Percentiles rank a stretch among this genome's conserved stretches.
These are phyloP conservation scores for Coniferiporia weirii DNA, from an alignment of 1,284 basidiomycete genomes.

Conservation along the genomic window DNA sequence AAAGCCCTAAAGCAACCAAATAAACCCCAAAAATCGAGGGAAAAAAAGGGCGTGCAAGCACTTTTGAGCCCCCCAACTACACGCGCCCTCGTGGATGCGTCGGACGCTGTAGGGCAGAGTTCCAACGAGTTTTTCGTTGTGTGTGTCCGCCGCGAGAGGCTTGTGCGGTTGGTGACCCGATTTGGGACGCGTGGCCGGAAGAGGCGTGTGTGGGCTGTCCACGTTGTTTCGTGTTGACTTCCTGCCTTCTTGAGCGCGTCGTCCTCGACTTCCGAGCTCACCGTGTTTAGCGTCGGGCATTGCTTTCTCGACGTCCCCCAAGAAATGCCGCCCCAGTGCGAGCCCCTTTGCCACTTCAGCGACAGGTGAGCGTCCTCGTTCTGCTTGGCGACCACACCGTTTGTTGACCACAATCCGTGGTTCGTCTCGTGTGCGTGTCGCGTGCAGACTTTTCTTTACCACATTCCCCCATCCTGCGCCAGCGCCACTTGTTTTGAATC, in stretches of 20 bases:
- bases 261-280: neutral
- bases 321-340: constrained; percentile 52
- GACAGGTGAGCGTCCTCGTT: constrained; percentile 47
- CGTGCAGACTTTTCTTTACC: constrained; percentile 70
- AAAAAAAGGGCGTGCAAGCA: too few relatives aligned
- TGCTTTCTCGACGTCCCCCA: neutral
- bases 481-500: constrained; percentile 56
- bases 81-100: too few relatives aligned
- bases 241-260: neutral
- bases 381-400: neutral
- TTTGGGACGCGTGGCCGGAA: neutral
- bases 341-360: constrained; percentile 69
- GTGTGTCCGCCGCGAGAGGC: too few relatives aligned
- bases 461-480: constrained; percentile 72
- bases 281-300: neutral
- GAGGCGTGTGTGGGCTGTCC: neutral
- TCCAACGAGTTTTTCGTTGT: neutral
- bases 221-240: neutral
- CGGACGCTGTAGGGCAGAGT: too few relatives aligned
- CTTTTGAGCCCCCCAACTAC: too few relatives aligned
- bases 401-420: neutral
- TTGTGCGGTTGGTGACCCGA: too few relatives aligned
- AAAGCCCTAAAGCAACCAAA: too few relatives aligned
- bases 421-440: neutral
- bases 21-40: too few relatives aligned